These are phyloP conservation scores for Xerophyta viscosa DNA, from an alignment of 106 monocot genomes.

Conservation along the genomic window DNA sequence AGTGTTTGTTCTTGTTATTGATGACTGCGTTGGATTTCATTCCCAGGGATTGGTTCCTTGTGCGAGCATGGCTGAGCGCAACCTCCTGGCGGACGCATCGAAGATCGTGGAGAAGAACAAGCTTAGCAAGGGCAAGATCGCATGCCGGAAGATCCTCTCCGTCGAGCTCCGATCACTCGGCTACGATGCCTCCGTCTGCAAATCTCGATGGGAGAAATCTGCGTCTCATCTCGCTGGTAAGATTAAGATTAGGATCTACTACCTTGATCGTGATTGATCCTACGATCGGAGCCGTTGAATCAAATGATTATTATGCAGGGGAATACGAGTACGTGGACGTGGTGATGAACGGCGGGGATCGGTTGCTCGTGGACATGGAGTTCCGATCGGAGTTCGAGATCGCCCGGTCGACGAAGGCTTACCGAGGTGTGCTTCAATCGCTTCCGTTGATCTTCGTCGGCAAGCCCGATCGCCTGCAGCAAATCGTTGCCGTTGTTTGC, in stretches of 20 bases:
- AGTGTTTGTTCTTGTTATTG: not conserved
- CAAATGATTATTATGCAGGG: slow-evolving; percentile 13
- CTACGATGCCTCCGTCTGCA: slow-evolving; percentile 56
- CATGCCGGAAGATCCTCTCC: slow-evolving; percentile 17
- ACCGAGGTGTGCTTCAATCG: slow-evolving; percentile 46
- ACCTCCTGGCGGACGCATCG: slow-evolving; percentile 60
- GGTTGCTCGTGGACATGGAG: slow-evolving; percentile 63
- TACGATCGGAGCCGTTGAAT: not conserved
- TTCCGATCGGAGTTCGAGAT: slow-evolving; percentile 88
- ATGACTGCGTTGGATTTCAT: not conserved
- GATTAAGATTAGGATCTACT: not conserved
- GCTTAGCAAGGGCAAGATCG: slow-evolving; percentile 11
- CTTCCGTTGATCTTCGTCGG: slow-evolving; percentile 77
- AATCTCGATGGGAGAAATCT: slow-evolving; percentile 56
- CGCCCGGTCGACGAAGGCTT: slow-evolving; percentile 65
- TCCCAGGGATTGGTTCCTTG: slow-evolving; percentile 49
- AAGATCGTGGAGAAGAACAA: slow-evolving; percentile 33
- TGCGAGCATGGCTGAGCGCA: slow-evolving; percentile 46
- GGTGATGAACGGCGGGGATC: slow-evolving; percentile 27
- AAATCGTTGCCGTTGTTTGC: slow-evolving; percentile 43
- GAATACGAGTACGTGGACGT: slow-evolving; percentile 73
- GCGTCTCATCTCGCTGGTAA: slow-evolving; percentile 51
- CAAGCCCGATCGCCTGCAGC: slow-evolving; percentile 31
- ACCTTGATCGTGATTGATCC: not conserved
- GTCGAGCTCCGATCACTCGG: slow-evolving; percentile 34